A percentile compares a stretch with the other conserved stretches of the same genome.
Conservation (phyloP, 371 early-diverging fungal species). For the Mucor saturninus region DNA sequence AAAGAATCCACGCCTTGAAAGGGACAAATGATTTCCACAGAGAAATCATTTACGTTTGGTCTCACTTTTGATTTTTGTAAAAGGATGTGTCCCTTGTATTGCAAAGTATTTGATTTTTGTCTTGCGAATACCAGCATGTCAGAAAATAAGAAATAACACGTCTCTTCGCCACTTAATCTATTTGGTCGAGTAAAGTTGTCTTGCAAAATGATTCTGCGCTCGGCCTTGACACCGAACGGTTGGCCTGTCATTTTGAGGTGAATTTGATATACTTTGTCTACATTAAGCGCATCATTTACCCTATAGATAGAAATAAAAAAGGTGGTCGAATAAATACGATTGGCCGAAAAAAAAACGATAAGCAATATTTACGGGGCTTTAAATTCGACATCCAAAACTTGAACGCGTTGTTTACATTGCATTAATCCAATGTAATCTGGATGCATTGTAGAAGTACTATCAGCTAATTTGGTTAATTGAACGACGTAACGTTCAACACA, state of each 20-base stretch:
- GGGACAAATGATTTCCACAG: constrained; percentile 42
- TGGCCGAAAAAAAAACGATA: neutral
- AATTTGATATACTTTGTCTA: constrained; percentile 45
- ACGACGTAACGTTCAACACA: constrained; percentile 38
- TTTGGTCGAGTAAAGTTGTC: constrained; percentile 17
- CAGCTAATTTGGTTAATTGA: constrained; percentile 34
- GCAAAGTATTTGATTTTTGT: constrained; percentile 34
- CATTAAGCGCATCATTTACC: constrained; percentile 40
- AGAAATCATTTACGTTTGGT: constrained; percentile 30
- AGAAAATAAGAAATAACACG: constrained; percentile 44
- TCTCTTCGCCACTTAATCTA: constrained; percentile 33
- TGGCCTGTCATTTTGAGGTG: constrained; percentile 37
- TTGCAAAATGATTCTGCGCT: constrained; percentile 31
- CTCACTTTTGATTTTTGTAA: constrained; percentile 40
- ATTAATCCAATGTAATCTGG: constrained; percentile 46
- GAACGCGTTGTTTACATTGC: constrained; percentile 36
- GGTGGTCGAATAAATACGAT: neutral
- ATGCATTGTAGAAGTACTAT: constrained; percentile 48
- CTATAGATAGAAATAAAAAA: constrained; percentile 13
- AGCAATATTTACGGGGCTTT: constrained; percentile 15
- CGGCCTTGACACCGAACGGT: constrained; percentile 40
- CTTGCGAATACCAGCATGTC: constrained; percentile 46
- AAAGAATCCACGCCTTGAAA: constrained; percentile 48
- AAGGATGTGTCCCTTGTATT: constrained; percentile 46
- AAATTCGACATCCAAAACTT: constrained; percentile 33